Conservation (phyloP, 768 basidiomycete species). For the Myochromella boudieri region DNA sequence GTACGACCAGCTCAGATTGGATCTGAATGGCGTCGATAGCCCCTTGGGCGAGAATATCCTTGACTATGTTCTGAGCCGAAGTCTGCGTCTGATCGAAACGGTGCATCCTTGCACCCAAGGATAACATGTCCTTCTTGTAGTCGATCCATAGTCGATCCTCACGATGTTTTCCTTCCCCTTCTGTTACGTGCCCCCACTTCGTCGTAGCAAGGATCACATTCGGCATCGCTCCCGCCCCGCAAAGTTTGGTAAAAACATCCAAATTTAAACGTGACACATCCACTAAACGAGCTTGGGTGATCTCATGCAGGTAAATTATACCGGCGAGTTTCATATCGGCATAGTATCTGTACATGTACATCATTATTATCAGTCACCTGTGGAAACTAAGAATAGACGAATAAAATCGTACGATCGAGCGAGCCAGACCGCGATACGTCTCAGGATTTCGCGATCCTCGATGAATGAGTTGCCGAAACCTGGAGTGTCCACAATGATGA, state of each 20-base stretch:
- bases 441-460: slow-evolving; percentile 18
- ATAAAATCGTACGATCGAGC: slow-evolving; percentile 22
- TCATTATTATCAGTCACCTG: slow-evolving; percentile 3
- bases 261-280: slow-evolving; percentile 31
- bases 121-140: slow-evolving; percentile 44
- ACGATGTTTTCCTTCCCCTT: slow-evolving; percentile 30
- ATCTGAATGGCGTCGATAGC: slow-evolving; percentile 1
- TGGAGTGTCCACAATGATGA: slow-evolving; percentile 22
- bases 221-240: slow-evolving; percentile 40
- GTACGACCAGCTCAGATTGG: not conserved
- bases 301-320: slow-evolving; percentile 12
- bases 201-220: slow-evolving; percentile 50
- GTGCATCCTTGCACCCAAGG: slow-evolving; percentile 35
- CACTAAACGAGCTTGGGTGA: slow-evolving; percentile 26
- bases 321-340: slow-evolving; percentile 8
- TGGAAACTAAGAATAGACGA: too few species aligned
- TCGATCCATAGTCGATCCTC: slow-evolving; percentile 40
- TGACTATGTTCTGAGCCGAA: slow-evolving; percentile 22
- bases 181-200: slow-evolving; percentile 42
- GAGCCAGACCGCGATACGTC: slow-evolving; percentile 13
- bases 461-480: slow-evolving; percentile 20
- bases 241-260: slow-evolving; percentile 46
- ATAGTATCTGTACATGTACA: slow-evolving; percentile 10
- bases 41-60: not conserved
- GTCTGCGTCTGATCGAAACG: slow-evolving; percentile 33